phyloP scores from a whole-genome alignment of 1,284 basidiomycete species.

The Microbotryomycetes sp. region DNA sequence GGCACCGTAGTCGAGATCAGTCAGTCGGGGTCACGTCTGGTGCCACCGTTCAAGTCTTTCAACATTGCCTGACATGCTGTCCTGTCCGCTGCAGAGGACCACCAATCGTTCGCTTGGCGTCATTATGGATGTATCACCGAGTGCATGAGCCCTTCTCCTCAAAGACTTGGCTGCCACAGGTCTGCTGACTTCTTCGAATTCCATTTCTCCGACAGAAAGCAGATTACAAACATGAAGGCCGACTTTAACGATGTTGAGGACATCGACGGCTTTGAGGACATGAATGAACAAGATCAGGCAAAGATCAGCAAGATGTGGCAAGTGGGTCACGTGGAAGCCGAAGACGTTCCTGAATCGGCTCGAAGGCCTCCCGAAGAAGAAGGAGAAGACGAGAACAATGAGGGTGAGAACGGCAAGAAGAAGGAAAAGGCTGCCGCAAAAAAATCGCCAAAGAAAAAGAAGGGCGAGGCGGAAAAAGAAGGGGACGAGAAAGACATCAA shows the following conservation, averaged over 20 bases:
- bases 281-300: conserved; percentile 30
- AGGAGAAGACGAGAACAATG: conserved; percentile 6
- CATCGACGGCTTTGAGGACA: conserved; percentile 32
- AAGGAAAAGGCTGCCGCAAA: conserved; percentile 8
- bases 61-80: not conserved
- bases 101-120: conserved; percentile 34
- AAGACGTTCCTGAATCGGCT: conserved; percentile 33
- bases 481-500: conserved; percentile 9
- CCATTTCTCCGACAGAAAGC: conserved; percentile 10
- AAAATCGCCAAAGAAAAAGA: conserved; percentile 9
- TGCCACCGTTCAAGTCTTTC: no score
- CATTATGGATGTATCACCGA: conserved; percentile 39
- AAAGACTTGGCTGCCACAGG: no score
- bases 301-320: conserved; percentile 23
- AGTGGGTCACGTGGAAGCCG: conserved; percentile 23
- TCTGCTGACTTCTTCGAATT: no score
- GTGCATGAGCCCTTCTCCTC: not conserved
- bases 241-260: conserved; percentile 21
- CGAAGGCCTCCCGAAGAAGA: conserved; percentile 20
- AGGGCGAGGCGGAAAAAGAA: conserved; percentile 6
- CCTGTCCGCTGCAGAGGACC: no score
- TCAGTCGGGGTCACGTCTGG: not conserved
- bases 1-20: conserved; percentile 38
- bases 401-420: conserved; percentile 3
- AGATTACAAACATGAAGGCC: conserved; percentile 17